Conservation (phyloP, 2,329 filamentous ascomycete genomes). For the Podosphaera fusca region DNA sequence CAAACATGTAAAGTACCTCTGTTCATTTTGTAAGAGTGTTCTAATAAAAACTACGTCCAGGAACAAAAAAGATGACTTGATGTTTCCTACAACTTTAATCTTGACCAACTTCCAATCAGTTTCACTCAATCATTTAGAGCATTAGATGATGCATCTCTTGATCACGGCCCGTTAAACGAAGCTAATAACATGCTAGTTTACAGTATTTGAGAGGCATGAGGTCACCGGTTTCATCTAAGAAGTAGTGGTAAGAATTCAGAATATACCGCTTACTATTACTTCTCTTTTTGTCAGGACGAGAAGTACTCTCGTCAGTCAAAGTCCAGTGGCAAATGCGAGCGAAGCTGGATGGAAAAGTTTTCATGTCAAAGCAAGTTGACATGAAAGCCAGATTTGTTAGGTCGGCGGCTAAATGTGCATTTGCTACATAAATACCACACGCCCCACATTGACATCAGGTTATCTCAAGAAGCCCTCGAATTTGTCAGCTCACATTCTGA, state of each 20-base stretch:
- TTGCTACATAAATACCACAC: neutral
- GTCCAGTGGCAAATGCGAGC: neutral
- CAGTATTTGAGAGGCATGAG: neutral
- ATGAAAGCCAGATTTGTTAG: neutral
- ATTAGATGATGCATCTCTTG: neutral
- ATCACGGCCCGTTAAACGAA: neutral
- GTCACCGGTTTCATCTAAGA: neutral
- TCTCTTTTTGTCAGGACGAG: neutral
- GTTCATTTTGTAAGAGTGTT: too few relatives aligned
- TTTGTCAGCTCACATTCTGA: neutral
- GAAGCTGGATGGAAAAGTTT: neutral
- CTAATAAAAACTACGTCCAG: too few relatives aligned
- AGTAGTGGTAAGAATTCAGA: neutral
- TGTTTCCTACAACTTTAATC: neutral
- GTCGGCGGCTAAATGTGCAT: neutral
- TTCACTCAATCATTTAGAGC: neutral
- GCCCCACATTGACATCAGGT: neutral
- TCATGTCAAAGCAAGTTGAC: neutral
- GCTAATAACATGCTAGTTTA: neutral
- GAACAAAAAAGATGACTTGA: neutral
- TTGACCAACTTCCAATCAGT: neutral
- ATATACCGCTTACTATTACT: neutral
- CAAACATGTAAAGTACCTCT: too few relatives aligned
- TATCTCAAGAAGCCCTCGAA: neutral
- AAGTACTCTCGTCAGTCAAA: too few relatives aligned